Evolutionary conservation across 495 filamentous ascomycete genomes (phyloP), one percentile per base, ranked within the genome.

Genomic region (Trypethelium eluteriae): DNA sequence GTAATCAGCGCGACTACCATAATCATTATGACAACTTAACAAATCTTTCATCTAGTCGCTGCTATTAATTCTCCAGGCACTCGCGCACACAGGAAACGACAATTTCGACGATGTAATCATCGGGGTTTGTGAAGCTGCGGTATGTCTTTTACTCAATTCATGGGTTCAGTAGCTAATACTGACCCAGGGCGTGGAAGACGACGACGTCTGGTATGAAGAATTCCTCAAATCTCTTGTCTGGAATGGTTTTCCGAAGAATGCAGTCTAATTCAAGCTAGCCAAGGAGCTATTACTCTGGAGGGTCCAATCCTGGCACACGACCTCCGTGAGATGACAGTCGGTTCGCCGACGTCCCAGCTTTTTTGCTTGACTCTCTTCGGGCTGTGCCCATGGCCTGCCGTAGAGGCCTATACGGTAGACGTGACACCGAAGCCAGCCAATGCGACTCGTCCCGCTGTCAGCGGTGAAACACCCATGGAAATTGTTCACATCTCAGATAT

Each of bases 401-500:
- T 84, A 10, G 71, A 74, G 7, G 53, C 74, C 2, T 76, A 78
- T 62, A 77, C 74, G 3, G 72, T 84, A n/a, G 79, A 84, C 64
- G 79, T 80, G 14, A 75, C 77, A 12, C 70, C 78, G 3, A 81
- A 81, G 64, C 78, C 81, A 18, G 64, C 69, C 5, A 75, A 68
- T 1, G 25, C 39, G 14, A 65, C 61, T 25, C 77, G 79, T 10
- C 82, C 82, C 0, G 63, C 74, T 41, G 74, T 78, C 36, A 83
- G 81, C 62, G 77, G 81, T 0, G 64, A 79, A 68, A 66, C 74
- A 25, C 79, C 83, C 14, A 70, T 85, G 69, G 74, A 80, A 36
- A 75, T 85, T 12, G 82, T 83, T 14, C 83, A 85, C 67, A 81
- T 81, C 72, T 83, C 78, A 36, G 83, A 85, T 68, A 83, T 82